Base-by-base conservation (phyloP, 345 rosid genomes). In the Eucalyptus regnans region DNA sequence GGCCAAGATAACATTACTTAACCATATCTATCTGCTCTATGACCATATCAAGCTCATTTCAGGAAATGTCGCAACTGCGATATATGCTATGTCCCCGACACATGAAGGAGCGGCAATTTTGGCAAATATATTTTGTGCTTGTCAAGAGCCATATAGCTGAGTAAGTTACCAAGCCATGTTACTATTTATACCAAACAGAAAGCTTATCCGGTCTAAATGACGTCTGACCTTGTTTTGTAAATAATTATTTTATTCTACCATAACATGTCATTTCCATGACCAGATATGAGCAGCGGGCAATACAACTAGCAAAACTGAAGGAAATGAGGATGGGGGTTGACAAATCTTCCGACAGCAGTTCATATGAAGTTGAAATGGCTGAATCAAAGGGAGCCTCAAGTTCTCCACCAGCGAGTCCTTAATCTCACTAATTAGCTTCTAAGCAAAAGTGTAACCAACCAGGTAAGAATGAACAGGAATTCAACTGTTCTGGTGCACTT, bases 31-130 rank as follows among this genome's bases (percentile, higher is more conserved):
- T 76, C 48, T 41, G 84, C 46, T 76, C 44, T 43, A 76, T 37
- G 48, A 76, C 48, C 84, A 22, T 76, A 11, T 41, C 84, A 76
- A 41, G 84, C 64, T 76, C 52, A 27, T 89, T 88, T 27, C 92
- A 96, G 99, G 98, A 96, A 92, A 96, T 97, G 88, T 91, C 98
- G 33, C 95, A 95, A 87, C 93, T 97, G 87, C 94, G 99, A 92
- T 97, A 95, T 87, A 92, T 90, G 94, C 90, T 94, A 79, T 97
- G 98, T 88, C 99, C 99, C 33, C 89, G 96, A 88, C 87, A 91
- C 86, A 90, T 96, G 95, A 96, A 96, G 94, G 99, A 97, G 89
- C 91, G 88, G 13, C 94, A 94, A 64, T 97, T 97, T 92, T 97
- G 99, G 99, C 95, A 91, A 90, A 95, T 95, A 90, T 96, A 97